Base-by-base conservation (phyloP, 2,329 filamentous ascomycete species). In the Cytospora schulzeri region DNA sequence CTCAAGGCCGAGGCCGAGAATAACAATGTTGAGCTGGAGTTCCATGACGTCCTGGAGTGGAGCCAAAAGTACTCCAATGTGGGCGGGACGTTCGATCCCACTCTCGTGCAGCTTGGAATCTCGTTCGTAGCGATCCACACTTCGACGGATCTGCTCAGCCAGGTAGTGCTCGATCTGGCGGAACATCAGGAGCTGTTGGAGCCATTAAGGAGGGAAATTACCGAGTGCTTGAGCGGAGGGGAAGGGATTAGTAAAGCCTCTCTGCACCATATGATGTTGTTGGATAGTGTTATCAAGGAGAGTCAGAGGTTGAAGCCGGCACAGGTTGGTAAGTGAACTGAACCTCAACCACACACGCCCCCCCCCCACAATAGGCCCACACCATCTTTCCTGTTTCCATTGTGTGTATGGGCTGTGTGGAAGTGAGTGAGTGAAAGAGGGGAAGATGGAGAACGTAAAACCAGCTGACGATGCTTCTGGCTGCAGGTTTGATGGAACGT, bases 221-320 rank as follows among this genome's bases (percentile, higher is more conserved):
- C 35, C 14, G 45, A 51, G 15, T 41, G 29, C 4, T 48, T 62
- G 41, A 55, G 38, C 19, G 33, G 56, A 9, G 38, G 38, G 1
- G 72, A 76, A 41, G 76, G 77, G 19, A 76, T 73, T 71, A 73
- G 69, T 12, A 77, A 77, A 64, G 71, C 71, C 1, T 67, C 75
- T 0, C 65, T 80, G 1, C 75, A 75, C 64, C 75, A 76, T 51
- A 69, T 81, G 50, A 75, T 74, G 63, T 68, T 78, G 2, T 67
- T 80, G 66, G 78, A 81, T 66, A 80, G 78, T 59, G 72, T 76
- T 0, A 68, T 80, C 62, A 79, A 80, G 61, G 78, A 81, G 68
- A 72, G 68, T 1, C 73, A 75, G 64, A 70, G 78, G 5, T 50
- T 75, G 50, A 63, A 63, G 55, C 61, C 61, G 4, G 53, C 57